These are phyloP conservation scores for Digitaria exilis DNA, from an alignment of 202 grass and related monocot species.

Conservation along the genomic window DNA sequence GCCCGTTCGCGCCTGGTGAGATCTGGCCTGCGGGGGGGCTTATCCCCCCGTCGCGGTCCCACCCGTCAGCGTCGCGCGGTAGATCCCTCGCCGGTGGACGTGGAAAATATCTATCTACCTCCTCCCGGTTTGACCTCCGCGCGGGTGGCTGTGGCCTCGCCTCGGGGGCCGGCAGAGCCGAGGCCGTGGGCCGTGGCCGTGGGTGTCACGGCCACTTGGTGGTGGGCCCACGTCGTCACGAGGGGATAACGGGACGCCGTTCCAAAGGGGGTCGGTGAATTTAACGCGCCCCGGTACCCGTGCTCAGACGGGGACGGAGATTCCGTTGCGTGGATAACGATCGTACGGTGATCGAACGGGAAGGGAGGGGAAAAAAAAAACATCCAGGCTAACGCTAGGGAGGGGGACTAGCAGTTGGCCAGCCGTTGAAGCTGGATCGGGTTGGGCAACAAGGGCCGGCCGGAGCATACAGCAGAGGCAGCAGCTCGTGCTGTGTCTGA, in stretches of 20 bases:
- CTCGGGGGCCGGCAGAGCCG: not conserved
- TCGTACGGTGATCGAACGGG: conserved; percentile 1
- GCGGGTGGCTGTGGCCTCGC: not conserved
- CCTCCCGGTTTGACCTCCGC: conserved; percentile 31
- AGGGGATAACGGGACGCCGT: not conserved
- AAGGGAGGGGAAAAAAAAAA: not conserved
- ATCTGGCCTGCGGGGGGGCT: not conserved
- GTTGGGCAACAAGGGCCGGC: not conserved
- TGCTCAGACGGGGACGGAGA: not conserved
- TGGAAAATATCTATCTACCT: too few relatives aligned
- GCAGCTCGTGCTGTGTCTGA: not conserved
- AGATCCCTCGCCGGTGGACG: too few relatives aligned
- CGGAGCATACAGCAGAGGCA: not conserved
- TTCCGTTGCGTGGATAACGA: not conserved
- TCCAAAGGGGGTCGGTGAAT: not conserved
- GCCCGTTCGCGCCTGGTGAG: conserved; percentile 19
- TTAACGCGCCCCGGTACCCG: conserved; percentile 4
- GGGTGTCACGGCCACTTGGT: conserved; percentile 25
- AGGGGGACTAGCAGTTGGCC: too few relatives aligned
- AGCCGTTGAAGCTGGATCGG: not conserved
- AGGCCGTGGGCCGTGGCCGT: not conserved
- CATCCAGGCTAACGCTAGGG: not conserved
- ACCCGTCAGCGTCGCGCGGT: not conserved
- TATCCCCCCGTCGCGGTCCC: not conserved
- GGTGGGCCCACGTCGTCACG: conserved; percentile 38